Evolutionary conservation across 192 early-diverging fungal species (phyloP).

Genomic region (Coemansia sp.): DNA sequence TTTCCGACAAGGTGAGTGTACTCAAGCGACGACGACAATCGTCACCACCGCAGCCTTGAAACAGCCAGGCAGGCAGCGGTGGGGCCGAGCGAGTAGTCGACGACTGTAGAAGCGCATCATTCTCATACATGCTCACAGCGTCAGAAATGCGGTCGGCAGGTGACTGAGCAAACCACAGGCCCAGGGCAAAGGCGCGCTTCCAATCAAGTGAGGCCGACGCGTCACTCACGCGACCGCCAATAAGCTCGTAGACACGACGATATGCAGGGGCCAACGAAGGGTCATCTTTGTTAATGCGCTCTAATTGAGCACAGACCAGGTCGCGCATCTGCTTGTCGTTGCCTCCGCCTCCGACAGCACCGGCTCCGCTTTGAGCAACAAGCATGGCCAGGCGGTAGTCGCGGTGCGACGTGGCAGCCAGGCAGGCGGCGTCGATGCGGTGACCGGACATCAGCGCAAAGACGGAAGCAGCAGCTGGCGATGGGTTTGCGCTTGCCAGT

Average conservation of each 20-base stretch:
- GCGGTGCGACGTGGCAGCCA: constrained; percentile 63
- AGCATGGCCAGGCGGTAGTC: constrained; percentile 80
- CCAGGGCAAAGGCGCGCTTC: constrained; percentile 65
- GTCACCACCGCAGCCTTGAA: not conserved
- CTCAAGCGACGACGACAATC: not conserved
- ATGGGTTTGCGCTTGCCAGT: constrained; percentile 15
- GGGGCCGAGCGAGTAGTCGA: constrained; percentile 19
- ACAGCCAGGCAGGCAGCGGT: constrained; percentile 50
- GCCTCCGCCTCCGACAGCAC: constrained; percentile 63
- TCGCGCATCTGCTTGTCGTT: constrained; percentile 39
- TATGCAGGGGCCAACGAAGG: constrained; percentile 32
- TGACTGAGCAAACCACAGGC: constrained; percentile 64
- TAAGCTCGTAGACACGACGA: constrained; percentile 63
- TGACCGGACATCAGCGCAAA: constrained; percentile 66
- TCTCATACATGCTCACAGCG: constrained; percentile 28
- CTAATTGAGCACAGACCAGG: constrained; percentile 42
- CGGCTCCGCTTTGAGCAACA: constrained; percentile 65
- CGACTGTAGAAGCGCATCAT: not conserved
- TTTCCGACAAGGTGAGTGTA: not conserved
- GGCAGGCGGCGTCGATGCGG: constrained; percentile 67
- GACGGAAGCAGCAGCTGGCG: constrained; percentile 47
- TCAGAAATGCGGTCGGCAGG: constrained; percentile 37
- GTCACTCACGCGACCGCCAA: constrained; percentile 55
- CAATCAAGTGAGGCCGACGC: constrained; percentile 63
- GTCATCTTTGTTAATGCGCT: not conserved